phyloP scores from a whole-genome alignment of 768 basidiomycete species.

The Gymnopilus dilepis region DNA sequence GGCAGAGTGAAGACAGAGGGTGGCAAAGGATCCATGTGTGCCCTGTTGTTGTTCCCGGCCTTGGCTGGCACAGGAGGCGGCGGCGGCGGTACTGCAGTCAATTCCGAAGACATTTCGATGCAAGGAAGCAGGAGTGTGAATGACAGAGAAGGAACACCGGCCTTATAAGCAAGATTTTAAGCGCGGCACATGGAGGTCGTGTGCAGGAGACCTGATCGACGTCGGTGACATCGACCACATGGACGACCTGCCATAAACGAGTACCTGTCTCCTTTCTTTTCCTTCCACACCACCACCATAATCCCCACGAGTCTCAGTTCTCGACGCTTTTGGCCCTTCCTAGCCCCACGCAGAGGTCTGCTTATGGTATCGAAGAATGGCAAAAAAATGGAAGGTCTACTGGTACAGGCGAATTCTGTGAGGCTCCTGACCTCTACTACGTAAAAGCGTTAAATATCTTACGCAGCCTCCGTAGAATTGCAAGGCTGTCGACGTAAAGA shows the following conservation, averaged over 20 bases:
- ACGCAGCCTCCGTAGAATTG: not conserved
- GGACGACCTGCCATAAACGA: slow-evolving; percentile 11
- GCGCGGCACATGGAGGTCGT: slow-evolving; percentile 17
- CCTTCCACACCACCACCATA: not conserved
- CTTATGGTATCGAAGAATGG: not conserved
- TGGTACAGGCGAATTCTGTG: too few relatives aligned
- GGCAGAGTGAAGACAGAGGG: slow-evolving; percentile 88
- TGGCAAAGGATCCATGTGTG: slow-evolving; percentile 57
- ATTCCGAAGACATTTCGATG: slow-evolving; percentile 8
- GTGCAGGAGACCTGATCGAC: slow-evolving; percentile 15
- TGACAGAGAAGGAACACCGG: not conserved
- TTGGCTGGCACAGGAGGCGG: slow-evolving; percentile 42
- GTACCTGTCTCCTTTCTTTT: not conserved
- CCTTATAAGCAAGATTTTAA: slow-evolving; percentile 10
- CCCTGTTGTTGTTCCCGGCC: slow-evolving; percentile 36
- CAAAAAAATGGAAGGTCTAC: too few relatives aligned
- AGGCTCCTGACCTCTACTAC: not conserved
- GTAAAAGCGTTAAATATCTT: not conserved
- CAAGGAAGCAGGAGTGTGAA: not conserved
- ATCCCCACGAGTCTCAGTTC: not conserved
- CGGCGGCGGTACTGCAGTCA: slow-evolving; percentile 22
- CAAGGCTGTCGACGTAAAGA: not conserved
- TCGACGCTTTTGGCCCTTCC: not conserved
- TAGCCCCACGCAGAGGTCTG: not conserved
- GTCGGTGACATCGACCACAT: slow-evolving; percentile 10